Percentiles rank a stretch among this genome's conserved stretches.
These are phyloP conservation scores for Phytophthora pseudosyringae DNA, from an alignment of 352 stramenopile species.

Conservation along the genomic window DNA sequence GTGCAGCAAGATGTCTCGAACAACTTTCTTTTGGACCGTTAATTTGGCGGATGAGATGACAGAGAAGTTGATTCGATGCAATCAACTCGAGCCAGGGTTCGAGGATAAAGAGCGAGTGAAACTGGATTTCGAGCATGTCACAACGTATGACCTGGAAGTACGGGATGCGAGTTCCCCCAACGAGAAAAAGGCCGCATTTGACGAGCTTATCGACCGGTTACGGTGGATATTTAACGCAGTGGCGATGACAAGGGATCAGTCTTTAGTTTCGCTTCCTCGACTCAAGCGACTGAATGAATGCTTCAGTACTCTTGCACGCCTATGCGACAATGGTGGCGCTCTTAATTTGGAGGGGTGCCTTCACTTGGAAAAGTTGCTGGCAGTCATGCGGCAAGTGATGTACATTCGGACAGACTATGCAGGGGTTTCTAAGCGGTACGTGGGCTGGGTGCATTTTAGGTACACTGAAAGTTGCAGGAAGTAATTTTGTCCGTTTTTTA, in stretches of 20 bases:
- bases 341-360: constrained; percentile 25
- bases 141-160: constrained; percentile 8
- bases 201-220: constrained; percentile 26
- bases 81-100: constrained; percentile 11
- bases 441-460: neutral
- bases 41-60: constrained; percentile 1
- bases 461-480: neutral
- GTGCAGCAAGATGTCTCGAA: constrained; percentile 23
- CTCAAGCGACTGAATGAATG: constrained; percentile 24
- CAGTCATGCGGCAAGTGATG: constrained; percentile 24
- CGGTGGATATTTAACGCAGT: constrained; percentile 24
- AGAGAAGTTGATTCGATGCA: neutral
- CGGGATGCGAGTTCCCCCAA: neutral
- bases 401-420: constrained; percentile 23
- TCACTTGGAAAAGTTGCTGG: constrained; percentile 27
- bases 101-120: constrained; percentile 6
- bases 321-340: constrained; percentile 17
- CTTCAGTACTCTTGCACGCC: constrained; percentile 3
- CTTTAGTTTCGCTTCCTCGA: constrained; percentile 8
- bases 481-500: constrained; percentile 2
- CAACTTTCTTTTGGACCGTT: constrained; percentile 11
- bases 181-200: constrained; percentile 15
- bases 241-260: constrained; percentile 14
- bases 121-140: constrained; percentile 11
- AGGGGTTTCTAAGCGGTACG: constrained; percentile 20